Evolutionary conservation across 768 basidiomycete genomes (phyloP), one percentile per base, ranked within the genome.

Genomic region (Epithele typhae): DNA sequence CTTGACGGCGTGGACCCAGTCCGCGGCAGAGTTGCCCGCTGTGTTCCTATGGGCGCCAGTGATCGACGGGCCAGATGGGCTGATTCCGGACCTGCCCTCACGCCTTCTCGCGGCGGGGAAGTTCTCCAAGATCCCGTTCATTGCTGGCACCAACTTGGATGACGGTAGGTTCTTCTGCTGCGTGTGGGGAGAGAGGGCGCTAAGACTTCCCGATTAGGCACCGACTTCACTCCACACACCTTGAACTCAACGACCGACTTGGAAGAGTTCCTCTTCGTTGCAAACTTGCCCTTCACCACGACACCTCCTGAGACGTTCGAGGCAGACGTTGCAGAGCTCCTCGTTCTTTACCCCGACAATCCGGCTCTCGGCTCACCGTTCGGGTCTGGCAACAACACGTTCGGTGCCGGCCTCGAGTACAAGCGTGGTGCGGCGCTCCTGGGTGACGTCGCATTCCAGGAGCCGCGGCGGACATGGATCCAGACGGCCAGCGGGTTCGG

Each of bases 321-420:
- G 7, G 4, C 15, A 2, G 44, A 39, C 1, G 52, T 62, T 2
- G 53, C 64, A 6, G 49, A 46, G 12, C 23, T 74, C 0, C 49
- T 73, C 0, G 45, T 67, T 17, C 52, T 73, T 2, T 77, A 77
- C 53, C 74, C 74, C 0, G 59, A 72, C 45, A 56, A 61, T 27
- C 69, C 75, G 18, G 57, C 70, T 12, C 48, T 64, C 24, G 76
- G 76, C 2, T 70, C 72, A 1, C 76, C 76, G 0, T 78, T 68
- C 51, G 64, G 63, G 11, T 77, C 75, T 2, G 74, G 75, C 5
- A 65, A 68, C 48, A 54, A 72, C 19, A 71, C 72, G 0, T 76
- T 75, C 49, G 74, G 74, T 0, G 53, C 71, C 11, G 61, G 62
- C n/a, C 44, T 57, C 18, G 59, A 63, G 9, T 74, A 59, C 53